phyloP scores from a whole-genome alignment of 306 rosid genomes.

The Quercus variabilis region DNA sequence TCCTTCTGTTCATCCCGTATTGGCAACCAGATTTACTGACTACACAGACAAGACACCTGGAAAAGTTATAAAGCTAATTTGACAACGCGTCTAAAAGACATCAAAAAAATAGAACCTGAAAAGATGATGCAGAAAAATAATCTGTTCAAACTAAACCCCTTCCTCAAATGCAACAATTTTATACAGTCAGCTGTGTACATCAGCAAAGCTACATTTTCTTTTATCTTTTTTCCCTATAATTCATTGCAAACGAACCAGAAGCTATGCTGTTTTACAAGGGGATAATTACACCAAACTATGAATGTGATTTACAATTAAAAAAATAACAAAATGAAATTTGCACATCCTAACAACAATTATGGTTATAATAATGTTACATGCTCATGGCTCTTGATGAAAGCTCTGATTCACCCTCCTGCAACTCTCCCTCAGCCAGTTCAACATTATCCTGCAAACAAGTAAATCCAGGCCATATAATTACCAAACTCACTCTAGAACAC shows the following conservation, averaged over 20 bases:
- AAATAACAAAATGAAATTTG: conserved; percentile 28
- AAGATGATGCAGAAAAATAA: not conserved
- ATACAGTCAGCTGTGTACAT: conserved; percentile 38
- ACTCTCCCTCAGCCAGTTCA: conserved; percentile 50
- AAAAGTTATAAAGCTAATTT: not conserved
- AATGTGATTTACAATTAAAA: conserved; percentile 50
- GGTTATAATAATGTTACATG: conserved; percentile 42
- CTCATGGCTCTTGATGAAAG: conserved; percentile 85
- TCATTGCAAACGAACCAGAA: conserved; percentile 31
- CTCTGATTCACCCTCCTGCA: conserved; percentile 69
- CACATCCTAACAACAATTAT: conserved; percentile 27
- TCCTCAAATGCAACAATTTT: conserved; percentile 13
- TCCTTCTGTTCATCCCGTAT: too few species aligned
- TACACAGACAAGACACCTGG: not conserved
- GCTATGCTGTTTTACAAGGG: conserved; percentile 46
- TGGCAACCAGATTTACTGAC: not conserved
- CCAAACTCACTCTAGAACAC: not conserved
- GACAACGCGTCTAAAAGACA: not conserved
- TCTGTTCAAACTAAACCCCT: not conserved
- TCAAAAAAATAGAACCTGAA: not conserved
- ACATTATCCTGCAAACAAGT: conserved; percentile 40
- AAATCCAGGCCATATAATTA: not conserved
- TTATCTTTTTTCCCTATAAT: conserved; percentile 29
- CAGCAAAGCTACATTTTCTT: conserved; percentile 22
- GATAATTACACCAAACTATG: conserved; percentile 46